Base-by-base conservation (phyloP, 805 yeast genomes). In the Saturnispora gosingensis region DNA sequence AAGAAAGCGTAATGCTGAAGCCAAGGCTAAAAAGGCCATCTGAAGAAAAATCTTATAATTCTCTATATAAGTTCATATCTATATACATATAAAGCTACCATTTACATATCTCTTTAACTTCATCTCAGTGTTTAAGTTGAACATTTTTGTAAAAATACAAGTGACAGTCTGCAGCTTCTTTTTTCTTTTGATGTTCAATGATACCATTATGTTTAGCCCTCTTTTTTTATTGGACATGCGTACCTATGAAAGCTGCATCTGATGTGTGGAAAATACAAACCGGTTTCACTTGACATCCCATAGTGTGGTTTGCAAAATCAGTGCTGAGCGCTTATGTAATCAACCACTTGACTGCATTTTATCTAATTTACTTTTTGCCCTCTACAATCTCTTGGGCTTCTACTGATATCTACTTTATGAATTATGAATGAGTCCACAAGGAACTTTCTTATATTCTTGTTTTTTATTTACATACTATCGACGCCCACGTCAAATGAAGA, bases 1-100 rank as follows among this genome's bases (percentile, higher is more conserved):
- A 58, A 71, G 69, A 69, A 72, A 66, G 54, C 35, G 38, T 22
- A 69, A 64, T 51, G 78, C 75, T 20, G 80, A 75, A 55, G 62
- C 57, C 39, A 48, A 45, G 34, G 56, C 61, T 13, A 61, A 59
- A 42, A 60, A 58, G 46, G 48, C 47, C 24, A 40, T 34, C 11
- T 54, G 42, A 45, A 3, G 10, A 18, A 18, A 38, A 20, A 18
- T 20, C 20, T 38, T 38, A 38, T 38, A 38, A 38, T 38, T 38
- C 42, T 42, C 5, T 20, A 10, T 35, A 35, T 22, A 22, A 22
- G 13, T 48, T 24, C 28, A 39, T 48, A 48, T 39, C 16, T 32
- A 30, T 16, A n/a, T 27, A 39, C 7, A 18, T 39, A 20, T 7
- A 40, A 39, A 38, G 13, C 22, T 22, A 25, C 13, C 24, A 30